Base-by-base conservation (phyloP, 2,329 filamentous ascomycete genomes). In the Didymella glomerata region DNA sequence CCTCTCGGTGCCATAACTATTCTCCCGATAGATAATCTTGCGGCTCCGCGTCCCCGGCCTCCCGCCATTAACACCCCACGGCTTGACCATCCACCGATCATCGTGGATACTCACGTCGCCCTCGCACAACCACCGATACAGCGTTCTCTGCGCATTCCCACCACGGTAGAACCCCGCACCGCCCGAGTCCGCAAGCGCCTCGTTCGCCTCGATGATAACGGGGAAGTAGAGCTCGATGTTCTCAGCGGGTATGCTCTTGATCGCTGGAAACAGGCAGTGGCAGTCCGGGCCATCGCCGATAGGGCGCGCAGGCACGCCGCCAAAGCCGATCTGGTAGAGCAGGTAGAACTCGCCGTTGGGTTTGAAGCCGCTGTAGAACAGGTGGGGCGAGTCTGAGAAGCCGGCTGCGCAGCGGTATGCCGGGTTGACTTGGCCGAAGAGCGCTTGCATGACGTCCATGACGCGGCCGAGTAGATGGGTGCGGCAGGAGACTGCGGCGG, bases 361-460 rank as follows among this genome's bases (percentile, higher is more conserved):
- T 61, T 80, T 81, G 69, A 80, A 83, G 27, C 81, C 81, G 0
- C 79, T 81, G 66, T 82, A 83, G 69, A 83, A 83, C 56, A 83
- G 79, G 65, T 83, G 79, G 0, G 82, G 81, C 0, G 79, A 82
- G 65, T 83, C 81, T 14, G 79, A 82, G 67, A 84, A 84, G 0
- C 82, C 82, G 3, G 81, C 81, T 4, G 81, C 81, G 6, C 81
- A 81, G 13, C 79, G 78, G 65, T 82, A 82, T 0, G 76, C 75
- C 5, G 77, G 70, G 56, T 82, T 78, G 48, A 79, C 77, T 63
- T 83, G 80, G 4, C 81, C 81, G 62, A 83, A 81, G 1, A 84
- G 74, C 0, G 81, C 81, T 60, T 83, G 81, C 45, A 83, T 75
- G n/a, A 83, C 77, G 56, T 83, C 81, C 73, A 84, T 76, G 0